These are phyloP conservation scores for Trifolium subterraneum DNA, from an alignment of 306 rosid species.

Conservation along the genomic window DNA sequence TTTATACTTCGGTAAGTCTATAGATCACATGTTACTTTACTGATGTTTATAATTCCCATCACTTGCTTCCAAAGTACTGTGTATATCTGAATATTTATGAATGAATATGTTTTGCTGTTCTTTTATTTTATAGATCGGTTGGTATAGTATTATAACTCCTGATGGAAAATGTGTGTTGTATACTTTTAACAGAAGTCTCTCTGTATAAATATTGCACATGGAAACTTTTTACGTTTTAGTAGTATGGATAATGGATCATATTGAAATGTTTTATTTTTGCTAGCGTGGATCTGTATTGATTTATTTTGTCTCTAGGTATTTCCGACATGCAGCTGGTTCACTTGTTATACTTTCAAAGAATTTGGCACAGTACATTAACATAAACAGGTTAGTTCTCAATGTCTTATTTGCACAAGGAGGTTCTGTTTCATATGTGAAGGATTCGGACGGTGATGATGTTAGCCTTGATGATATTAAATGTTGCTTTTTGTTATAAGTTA, in stretches of 20 bases:
- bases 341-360: constrained; percentile 90
- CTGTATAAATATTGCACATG: constrained; percentile 10
- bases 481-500: not conserved
- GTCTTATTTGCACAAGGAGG: not conserved
- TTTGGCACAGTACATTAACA: constrained; percentile 78
- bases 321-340: constrained; percentile 86
- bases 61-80: not conserved
- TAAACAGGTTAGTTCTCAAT: constrained; percentile 79
- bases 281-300: constrained; percentile 9
- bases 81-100: not conserved
- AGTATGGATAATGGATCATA: constrained; percentile 16
- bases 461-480: constrained; percentile 20
- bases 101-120: constrained; percentile 1
- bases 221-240: not conserved
- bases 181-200: constrained; percentile 13
- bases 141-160: constrained; percentile 26
- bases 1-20: too few relatives aligned
- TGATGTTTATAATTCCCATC: constrained; percentile 5
- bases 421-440: not conserved
- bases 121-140: constrained; percentile 11
- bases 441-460: constrained; percentile 1
- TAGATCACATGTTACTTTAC: not conserved
- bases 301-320: constrained; percentile 67
- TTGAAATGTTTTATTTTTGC: constrained; percentile 32
- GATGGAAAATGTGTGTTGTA: constrained; percentile 13